Evolutionary conservation across 2,329 filamentous ascomycete genomes (phyloP).

Genomic region (Lasiodiplodia citricola): DNA sequence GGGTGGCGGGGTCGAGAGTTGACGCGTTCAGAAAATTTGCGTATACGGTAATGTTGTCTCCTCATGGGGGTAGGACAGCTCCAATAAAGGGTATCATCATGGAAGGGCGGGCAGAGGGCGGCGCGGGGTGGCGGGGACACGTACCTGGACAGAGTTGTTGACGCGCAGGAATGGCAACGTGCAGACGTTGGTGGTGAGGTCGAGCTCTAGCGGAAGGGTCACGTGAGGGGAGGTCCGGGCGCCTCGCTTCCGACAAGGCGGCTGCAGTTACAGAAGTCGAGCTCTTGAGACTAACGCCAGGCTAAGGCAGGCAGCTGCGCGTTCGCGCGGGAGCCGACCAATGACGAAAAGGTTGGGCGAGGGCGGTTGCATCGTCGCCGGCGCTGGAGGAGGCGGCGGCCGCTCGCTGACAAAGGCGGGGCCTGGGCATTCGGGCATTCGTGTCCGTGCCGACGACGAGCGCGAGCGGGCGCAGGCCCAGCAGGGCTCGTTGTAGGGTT

Average conservation of each 20-base stretch:
- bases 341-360: not conserved
- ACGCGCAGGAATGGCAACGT: conserved; percentile 3
- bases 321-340: conserved; percentile 3
- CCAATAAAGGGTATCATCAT: conserved; percentile 73
- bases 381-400: conserved; percentile 11
- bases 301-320: not conserved
- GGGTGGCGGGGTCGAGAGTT: not conserved
- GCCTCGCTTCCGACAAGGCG: not conserved
- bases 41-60: conserved; percentile 28
- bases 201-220: not conserved
- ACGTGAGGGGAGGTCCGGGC: not conserved
- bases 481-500: not conserved
- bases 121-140: conserved; percentile 18
- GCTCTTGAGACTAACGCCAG: not conserved
- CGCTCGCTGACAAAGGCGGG: not conserved
- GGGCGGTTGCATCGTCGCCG: conserved; percentile 7
- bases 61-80: conserved; percentile 70
- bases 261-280: not conserved
- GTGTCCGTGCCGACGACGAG: not conserved
- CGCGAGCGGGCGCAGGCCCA: not conserved
- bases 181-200: conserved; percentile 3
- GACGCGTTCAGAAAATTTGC: conserved; percentile 25
- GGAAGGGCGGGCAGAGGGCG: conserved; percentile 16
- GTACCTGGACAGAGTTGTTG: conserved; percentile 8
- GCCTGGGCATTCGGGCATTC: not conserved